phyloP scores from a whole-genome alignment of 2,329 filamentous ascomycete genomes.

The Cercospora nicotianae region DNA sequence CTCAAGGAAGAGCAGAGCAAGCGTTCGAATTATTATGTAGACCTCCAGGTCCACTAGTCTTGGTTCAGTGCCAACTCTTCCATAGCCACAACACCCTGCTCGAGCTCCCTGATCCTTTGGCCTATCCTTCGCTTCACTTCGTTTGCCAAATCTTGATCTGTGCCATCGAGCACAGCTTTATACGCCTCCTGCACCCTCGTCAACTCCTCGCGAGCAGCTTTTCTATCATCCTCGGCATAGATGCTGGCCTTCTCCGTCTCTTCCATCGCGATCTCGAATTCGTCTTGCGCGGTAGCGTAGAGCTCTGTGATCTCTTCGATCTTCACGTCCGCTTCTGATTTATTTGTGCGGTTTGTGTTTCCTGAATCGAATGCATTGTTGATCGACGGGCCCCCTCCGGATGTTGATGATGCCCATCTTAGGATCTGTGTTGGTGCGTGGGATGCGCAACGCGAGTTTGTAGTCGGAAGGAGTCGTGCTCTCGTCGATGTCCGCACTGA shows the following conservation, averaged over 20 bases:
- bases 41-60: constrained; percentile 36
- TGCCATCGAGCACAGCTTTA: constrained; percentile 44
- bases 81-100: constrained; percentile 52
- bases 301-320: constrained; percentile 47
- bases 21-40: background rate
- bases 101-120: constrained; percentile 54
- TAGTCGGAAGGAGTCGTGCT: constrained; percentile 20
- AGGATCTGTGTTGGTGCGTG: constrained; percentile 30
- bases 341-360: constrained; percentile 13
- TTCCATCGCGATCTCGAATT: constrained; percentile 54
- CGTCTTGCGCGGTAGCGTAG: constrained; percentile 42
- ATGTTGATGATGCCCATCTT: constrained; percentile 30
- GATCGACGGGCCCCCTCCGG: background rate
- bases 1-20: background rate
- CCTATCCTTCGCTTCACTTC: constrained; percentile 55
- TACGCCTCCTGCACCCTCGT: constrained; percentile 52
- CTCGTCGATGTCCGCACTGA: constrained; percentile 25
- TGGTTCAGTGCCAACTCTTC: constrained; percentile 53
- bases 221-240: constrained; percentile 57
- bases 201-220: constrained; percentile 55
- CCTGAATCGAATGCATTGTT: background rate
- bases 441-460: constrained; percentile 27
- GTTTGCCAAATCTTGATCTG: constrained; percentile 46
- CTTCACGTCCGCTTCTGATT: constrained; percentile 40
- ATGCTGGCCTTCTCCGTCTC: constrained; percentile 56